These are phyloP conservation scores for Rutstroemia sydowiana DNA, from an alignment of 2,329 filamentous ascomycete species.

Conservation along the genomic window DNA sequence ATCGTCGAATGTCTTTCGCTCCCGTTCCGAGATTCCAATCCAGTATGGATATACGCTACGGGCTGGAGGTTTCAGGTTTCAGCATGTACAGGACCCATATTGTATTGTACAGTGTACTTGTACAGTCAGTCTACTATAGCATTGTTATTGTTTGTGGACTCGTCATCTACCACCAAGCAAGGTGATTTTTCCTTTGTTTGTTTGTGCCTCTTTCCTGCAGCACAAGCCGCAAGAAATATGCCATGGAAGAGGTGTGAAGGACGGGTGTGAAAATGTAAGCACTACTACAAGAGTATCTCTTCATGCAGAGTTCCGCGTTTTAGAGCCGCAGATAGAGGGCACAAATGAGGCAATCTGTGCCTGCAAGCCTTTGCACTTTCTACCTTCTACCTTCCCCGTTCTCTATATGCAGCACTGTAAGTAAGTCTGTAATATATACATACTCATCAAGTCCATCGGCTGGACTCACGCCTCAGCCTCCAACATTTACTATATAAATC, in stretches of 20 bases:
- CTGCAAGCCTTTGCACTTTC: neutral
- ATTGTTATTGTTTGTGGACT: neutral
- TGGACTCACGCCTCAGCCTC: too few species aligned
- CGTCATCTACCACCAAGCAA: neutral
- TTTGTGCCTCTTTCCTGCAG: constrained; percentile 5
- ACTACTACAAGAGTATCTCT: neutral
- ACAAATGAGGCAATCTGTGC: neutral
- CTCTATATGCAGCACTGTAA: too few species aligned
- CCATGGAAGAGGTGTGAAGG: too few species aligned
- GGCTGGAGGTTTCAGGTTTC: too few species aligned
- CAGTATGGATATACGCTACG: too few species aligned
- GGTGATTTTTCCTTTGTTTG: too few species aligned
- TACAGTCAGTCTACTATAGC: too few species aligned
- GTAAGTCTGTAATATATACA: too few species aligned
- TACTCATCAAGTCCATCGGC: too few species aligned
- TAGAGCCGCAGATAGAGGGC: neutral
- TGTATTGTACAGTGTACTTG: neutral
- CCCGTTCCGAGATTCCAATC: too few species aligned
- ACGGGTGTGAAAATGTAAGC: constrained; percentile 6
- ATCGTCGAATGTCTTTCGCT: neutral
- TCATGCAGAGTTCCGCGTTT: neutral
- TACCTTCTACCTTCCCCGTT: too few species aligned
- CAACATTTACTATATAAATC: neutral
- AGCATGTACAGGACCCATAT: neutral
- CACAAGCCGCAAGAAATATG: constrained; percentile 5